Evolutionary conservation across 352 stramenopile genomes (phyloP), one percentile per base, ranked within the genome.

Genomic region (Globisporangium cystogenes): DNA sequence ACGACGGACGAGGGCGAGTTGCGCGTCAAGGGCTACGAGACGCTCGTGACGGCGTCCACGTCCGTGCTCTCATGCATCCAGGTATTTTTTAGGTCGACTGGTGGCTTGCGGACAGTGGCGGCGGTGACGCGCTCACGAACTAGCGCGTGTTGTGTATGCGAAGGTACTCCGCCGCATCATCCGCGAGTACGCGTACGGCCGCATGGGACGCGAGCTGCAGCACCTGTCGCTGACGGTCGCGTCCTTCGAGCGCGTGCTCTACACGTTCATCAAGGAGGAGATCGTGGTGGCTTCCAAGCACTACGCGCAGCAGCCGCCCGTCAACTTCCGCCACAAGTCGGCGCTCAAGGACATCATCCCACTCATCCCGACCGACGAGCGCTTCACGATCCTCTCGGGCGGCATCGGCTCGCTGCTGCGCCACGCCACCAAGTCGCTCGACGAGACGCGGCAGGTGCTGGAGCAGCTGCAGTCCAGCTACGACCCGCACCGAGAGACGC

Each of bases 181-280:
- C 42, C 79, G 77, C 44, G 76, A 95, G 59, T 90, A 93, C 47
- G 79, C 84, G 31, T 93, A 90, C 53, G 80, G 82, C 2, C 67
- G 82, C 20, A 76, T 95, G 69, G 84, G 84, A 2, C 76, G 84
- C 24, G 82, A 95, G 60, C 65, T 95, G 48, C 84, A 92, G 64
- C 84, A 95, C 48, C 57, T 95, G 29, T 95, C 84, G 48, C 69
- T 95, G 23, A 95, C 82, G 1, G 84, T 95, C 26, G 84, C 82
- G 12, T 87, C 68, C 24, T 93, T 92, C 60, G 84, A 95, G 65
- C 75, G 84, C 31, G 69, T 95, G 14, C 55, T 95, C 21, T 95
- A 92, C 61, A 89, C 70, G 35, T 95, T 95, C 63, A 93, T 93
- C 55, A 92, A 93, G 55, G 82, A 95, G 55, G 84, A 94, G 64